phyloP scores from a whole-genome alignment of 2,329 filamentous ascomycete species.

The Plectosphaerella sp. region DNA sequence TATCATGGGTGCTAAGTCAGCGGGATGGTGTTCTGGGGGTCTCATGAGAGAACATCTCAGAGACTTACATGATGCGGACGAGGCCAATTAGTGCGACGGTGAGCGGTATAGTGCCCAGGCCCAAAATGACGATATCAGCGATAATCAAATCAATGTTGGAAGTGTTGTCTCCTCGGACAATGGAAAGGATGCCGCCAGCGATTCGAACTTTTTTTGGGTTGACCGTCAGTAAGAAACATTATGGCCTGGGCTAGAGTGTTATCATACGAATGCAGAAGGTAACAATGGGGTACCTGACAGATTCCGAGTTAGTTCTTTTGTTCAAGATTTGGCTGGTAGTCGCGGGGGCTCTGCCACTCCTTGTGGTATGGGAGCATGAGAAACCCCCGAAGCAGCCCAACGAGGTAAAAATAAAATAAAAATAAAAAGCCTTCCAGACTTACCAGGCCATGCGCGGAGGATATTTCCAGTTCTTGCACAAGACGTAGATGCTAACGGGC shows the following conservation, averaged over 20 bases:
- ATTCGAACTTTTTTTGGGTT: constrained; percentile 18
- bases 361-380: too few relatives aligned
- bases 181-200: constrained; percentile 19
- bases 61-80: constrained; percentile 18
- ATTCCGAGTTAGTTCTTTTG: too few relatives aligned
- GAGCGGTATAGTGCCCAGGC: constrained; percentile 21
- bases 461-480: constrained; percentile 7
- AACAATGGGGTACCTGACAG: constrained; percentile 2
- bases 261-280: constrained; percentile 4
- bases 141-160: constrained; percentile 16
- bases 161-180: constrained; percentile 14
- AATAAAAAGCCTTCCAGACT: too few relatives aligned
- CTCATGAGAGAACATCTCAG: neutral
- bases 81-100: constrained; percentile 18
- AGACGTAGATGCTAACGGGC: constrained; percentile 8
- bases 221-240: neutral
- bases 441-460: constrained; percentile 11
- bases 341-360: too few relatives aligned
- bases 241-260: too few relatives aligned
- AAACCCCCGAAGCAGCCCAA: too few relatives aligned
- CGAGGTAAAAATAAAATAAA: too few relatives aligned
- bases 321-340: too few relatives aligned
- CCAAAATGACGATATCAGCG: constrained; percentile 19
- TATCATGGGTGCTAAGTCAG: neutral
- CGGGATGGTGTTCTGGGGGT: neutral